A percentile compares a stretch with the other conserved stretches of the same genome.
These are phyloP conservation scores for Trichodelitschia bisporula DNA, from an alignment of 495 filamentous ascomycete species.

Conservation along the genomic window DNA sequence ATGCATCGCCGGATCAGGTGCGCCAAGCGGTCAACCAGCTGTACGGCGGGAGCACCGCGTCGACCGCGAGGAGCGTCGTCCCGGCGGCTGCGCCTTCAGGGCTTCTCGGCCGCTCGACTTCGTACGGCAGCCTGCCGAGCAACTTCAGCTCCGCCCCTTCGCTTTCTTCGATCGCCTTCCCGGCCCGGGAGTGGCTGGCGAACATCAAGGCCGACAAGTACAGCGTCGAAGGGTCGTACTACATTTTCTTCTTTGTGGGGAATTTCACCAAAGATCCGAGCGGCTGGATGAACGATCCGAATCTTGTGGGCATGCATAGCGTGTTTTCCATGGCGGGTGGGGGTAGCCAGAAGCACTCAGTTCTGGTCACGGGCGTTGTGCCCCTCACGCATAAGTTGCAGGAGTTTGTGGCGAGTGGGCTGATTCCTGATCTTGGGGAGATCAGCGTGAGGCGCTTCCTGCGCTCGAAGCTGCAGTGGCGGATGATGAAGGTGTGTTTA, in stretches of 20 bases:
- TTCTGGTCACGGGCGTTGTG: not conserved
- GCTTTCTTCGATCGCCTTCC: not conserved
- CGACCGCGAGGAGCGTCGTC: no score
- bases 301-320: constrained; percentile 3
- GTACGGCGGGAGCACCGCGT: constrained; percentile 20
- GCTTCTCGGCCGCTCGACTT: not conserved
- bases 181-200: constrained; percentile 28
- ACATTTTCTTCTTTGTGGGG: constrained; percentile 36
- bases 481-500: no score
- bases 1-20: constrained; percentile 15
- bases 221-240: constrained; percentile 27
- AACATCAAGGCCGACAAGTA: constrained; percentile 31
- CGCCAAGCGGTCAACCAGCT: constrained; percentile 25
- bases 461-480: no score
- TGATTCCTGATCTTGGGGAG: no score
- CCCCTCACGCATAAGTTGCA: not conserved
- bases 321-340: constrained; percentile 4
- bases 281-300: not conserved
- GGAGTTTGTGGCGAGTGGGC: no score
- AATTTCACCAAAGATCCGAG: constrained; percentile 2
- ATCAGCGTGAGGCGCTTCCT: no score
- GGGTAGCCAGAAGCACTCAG: constrained; percentile 1
- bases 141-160: not conserved
- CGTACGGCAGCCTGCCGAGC: not conserved
- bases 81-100: no score